Base-by-base conservation (phyloP, 768 basidiomycete species). In the Rhodotorula paludigena region DNA sequence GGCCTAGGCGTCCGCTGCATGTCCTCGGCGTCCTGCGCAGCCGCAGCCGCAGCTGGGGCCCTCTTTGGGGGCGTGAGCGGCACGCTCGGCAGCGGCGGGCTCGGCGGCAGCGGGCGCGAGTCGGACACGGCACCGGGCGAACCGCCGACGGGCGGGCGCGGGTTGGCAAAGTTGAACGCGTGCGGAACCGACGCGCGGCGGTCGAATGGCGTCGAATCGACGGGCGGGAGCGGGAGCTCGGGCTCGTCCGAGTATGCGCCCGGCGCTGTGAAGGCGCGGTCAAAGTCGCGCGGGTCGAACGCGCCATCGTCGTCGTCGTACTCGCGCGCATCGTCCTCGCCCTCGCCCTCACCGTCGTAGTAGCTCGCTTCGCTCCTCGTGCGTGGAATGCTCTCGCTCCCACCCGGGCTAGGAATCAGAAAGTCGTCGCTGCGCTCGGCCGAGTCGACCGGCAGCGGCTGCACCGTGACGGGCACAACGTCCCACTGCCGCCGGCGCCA, bases 401-500 rank as follows among this genome's bases (percentile, higher is more conserved):
- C 47, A 11, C 9, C 47, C n/a, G 35, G 23, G 23, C 33, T 33
- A 3, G 32, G 52, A 10, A 53, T 21, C 28, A 33, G 35, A 28
- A 41, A 55, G 36, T 20, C 54, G 14, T 51, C 49, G 48, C 16
- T 11, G n/a, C 48, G 28, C 14, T 35, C 30, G 20, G 42, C 35
- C 32, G 0, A 18, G 21, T 30, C 32, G 30, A 20, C 32, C 18
- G 51, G 58, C 11, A 68, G 28, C 25, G 70, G 54, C 38, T 39
- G 52, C 23, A 60, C 53, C 48, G 33, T 38, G 25, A 71, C 66
- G 25, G 70, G 70, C 1, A 71, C 44, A 16, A 61, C 65, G 21
- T 71, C 65, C 65, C 65, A 71, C 56, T 58, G 58, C 56, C 70
- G n/a, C 32, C 70, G 32, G 25, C 70, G 41, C 70, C 70, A 71